A percentile compares a stretch with the other conserved stretches of the same genome.
phyloP scores from a whole-genome alignment of 495 filamentous ascomycete genomes.

The Parachaetomium inaequale region DNA sequence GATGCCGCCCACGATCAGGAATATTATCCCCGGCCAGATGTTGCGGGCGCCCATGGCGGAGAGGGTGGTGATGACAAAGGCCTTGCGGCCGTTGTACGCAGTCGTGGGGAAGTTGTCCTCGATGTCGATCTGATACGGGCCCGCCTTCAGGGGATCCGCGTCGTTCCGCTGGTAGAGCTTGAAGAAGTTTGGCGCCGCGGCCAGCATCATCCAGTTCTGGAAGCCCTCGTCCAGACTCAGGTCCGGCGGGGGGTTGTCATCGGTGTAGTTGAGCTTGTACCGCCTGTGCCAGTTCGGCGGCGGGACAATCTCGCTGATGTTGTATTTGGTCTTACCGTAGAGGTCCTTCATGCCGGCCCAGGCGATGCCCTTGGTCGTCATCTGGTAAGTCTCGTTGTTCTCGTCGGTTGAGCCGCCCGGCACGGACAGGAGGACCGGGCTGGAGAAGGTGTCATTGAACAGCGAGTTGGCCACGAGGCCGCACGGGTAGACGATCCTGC shows the following conservation, averaged over 20 bases:
- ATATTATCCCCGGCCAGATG: slow-evolving; percentile 93
- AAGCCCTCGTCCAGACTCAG: slow-evolving; percentile 73
- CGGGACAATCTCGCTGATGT: slow-evolving; percentile 57
- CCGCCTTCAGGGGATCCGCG: slow-evolving; percentile 57
- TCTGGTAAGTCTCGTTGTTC: slow-evolving; percentile 55
- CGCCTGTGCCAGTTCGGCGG: slow-evolving; percentile 78
- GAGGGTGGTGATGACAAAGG: slow-evolving; percentile 86
- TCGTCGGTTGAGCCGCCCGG: slow-evolving; percentile 16
- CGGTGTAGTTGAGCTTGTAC: slow-evolving; percentile 64
- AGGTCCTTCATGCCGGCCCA: slow-evolving; percentile 80
- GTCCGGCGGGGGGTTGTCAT: slow-evolving; percentile 59
- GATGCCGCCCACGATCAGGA: slow-evolving; percentile 87
- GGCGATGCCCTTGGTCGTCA: slow-evolving; percentile 73
- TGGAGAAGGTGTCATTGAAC: slow-evolving; percentile 90
- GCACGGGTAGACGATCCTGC: slow-evolving; percentile 86
- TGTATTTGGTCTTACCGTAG: slow-evolving; percentile 66
- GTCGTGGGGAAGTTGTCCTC: slow-evolving; percentile 71
- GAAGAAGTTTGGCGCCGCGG: slow-evolving; percentile 91
- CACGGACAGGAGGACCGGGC: slow-evolving; percentile 53
- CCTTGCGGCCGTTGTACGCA: slow-evolving; percentile 87
- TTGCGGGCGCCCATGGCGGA: slow-evolving; percentile 95
- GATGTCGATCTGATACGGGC: slow-evolving; percentile 58
- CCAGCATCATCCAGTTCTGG: slow-evolving; percentile 98
- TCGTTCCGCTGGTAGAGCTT: slow-evolving; percentile 86
- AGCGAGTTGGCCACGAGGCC: slow-evolving; percentile 93